Conservation (phyloP, 257 asterid species). For the Parsonsia alboflavescens region DNA sequence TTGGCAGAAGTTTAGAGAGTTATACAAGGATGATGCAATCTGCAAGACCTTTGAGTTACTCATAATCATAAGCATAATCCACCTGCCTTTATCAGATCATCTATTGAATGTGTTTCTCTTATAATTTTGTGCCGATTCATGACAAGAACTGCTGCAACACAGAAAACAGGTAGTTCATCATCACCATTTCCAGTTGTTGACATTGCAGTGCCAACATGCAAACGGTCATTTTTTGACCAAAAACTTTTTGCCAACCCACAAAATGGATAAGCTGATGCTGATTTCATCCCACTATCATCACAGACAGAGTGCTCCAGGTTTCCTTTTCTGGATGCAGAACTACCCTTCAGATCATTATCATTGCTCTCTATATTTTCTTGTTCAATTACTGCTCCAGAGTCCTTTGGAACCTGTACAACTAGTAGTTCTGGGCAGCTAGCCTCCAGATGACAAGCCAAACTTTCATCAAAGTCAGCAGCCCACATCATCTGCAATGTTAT, state of each 20-base stretch:
- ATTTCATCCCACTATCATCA: slow-evolving; percentile 45
- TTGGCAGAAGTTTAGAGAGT: neutral
- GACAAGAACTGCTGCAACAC: slow-evolving; percentile 94
- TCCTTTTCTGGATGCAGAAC: slow-evolving; percentile 43
- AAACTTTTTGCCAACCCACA: slow-evolving; percentile 86
- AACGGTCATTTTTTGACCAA: slow-evolving; percentile 65
- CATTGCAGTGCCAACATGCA: slow-evolving; percentile 41
- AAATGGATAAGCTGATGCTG: slow-evolving; percentile 56
- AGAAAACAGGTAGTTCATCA: slow-evolving; percentile 88
- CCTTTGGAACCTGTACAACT: slow-evolving; percentile 57
- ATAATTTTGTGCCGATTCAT: slow-evolving; percentile 84
- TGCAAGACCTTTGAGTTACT: slow-evolving; percentile 8
- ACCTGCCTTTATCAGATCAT: slow-evolving; percentile 95
- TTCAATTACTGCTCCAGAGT: slow-evolving; percentile 47
- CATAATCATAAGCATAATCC: slow-evolving; percentile 20
- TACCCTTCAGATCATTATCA: slow-evolving; percentile 35
- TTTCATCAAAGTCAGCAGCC: slow-evolving; percentile 95
- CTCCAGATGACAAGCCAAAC: slow-evolving; percentile 55
- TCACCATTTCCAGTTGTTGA: slow-evolving; percentile 65
- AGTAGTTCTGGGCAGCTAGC: slow-evolving; percentile 70
- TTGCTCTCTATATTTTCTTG: slow-evolving; percentile 47
- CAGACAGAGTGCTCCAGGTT: slow-evolving; percentile 41
- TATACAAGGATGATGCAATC: slow-evolving; percentile 5
- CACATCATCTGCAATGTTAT: slow-evolving; percentile 78
- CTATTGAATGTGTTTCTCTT: slow-evolving; percentile 74